These are phyloP conservation scores for Phytophthora europaea DNA, from an alignment of 352 stramenopile species.

Conservation along the genomic window DNA sequence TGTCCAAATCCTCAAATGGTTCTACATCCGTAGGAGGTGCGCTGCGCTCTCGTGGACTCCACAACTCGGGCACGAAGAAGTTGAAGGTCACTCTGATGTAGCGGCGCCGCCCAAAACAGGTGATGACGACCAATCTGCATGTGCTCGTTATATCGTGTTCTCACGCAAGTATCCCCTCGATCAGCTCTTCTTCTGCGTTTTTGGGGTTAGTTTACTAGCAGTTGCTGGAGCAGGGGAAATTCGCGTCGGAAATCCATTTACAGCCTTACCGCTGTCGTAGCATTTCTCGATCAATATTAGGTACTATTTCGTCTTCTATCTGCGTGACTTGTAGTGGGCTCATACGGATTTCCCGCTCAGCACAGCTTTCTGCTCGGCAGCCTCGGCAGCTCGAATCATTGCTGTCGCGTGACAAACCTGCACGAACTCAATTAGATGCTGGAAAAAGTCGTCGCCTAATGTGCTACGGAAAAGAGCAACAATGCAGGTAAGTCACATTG, in stretches of 20 bases:
- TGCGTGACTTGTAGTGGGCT: slow-evolving; percentile 29
- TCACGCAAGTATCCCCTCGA: slow-evolving; percentile 9
- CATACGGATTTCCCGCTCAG: slow-evolving; percentile 41
- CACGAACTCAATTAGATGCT: slow-evolving; percentile 82
- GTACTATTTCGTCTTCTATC: slow-evolving; percentile 50
- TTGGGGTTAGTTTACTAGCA: slow-evolving; percentile 26
- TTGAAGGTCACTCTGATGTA: slow-evolving; percentile 57
- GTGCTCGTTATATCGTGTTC: slow-evolving; percentile 16
- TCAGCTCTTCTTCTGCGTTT: slow-evolving; percentile 22
- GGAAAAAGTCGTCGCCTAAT: slow-evolving; percentile 84
- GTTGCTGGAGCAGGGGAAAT: slow-evolving; percentile 16
- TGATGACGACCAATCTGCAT: slow-evolving; percentile 17
- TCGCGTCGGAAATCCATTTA: slow-evolving; percentile 6
- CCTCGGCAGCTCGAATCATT: slow-evolving; percentile 52
- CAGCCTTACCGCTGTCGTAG: slow-evolving; percentile 14
- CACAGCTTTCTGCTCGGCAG: slow-evolving; percentile 42
- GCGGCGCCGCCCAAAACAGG: slow-evolving; percentile 20
- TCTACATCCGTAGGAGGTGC: slow-evolving; percentile 61
- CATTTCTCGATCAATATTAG: slow-evolving; percentile 42
- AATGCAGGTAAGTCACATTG: slow-evolving; percentile 17
- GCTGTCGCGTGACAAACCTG: slow-evolving; percentile 78
- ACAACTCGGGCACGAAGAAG: slow-evolving; percentile 65
- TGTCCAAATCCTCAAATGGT: slow-evolving; percentile 50
- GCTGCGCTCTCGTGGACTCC: slow-evolving; percentile 58
- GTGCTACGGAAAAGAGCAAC: slow-evolving; percentile 39